A percentile compares a stretch with the other conserved stretches of the same genome.
Evolutionary conservation across 768 basidiomycete genomes (phyloP).

Genomic region (Steccherinum ochraceum): DNA sequence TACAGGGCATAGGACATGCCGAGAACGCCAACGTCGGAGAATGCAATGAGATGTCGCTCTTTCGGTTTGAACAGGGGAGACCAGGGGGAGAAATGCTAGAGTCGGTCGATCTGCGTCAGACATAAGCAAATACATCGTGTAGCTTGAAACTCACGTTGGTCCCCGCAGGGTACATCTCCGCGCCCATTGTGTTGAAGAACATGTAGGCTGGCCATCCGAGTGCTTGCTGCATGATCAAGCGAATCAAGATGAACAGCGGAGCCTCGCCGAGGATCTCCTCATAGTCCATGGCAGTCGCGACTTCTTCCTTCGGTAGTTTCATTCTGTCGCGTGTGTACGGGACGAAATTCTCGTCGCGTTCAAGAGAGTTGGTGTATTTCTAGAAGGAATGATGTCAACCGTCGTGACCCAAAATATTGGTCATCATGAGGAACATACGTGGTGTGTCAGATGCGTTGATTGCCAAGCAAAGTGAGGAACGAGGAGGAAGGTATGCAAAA

Average conservation of each 20-base stretch:
- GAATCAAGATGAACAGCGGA: conserved; percentile 41
- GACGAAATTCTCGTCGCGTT: conserved; percentile 24
- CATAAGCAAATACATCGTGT: background rate
- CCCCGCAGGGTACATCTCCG: conserved; percentile 37
- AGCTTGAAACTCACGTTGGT: conserved; percentile 29
- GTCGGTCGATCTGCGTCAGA: background rate
- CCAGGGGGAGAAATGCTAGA: conserved; percentile 33
- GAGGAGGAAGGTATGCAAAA: conserved; percentile 22
- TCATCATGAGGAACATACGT: conserved; percentile 16
- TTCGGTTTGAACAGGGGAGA: conserved; percentile 49
- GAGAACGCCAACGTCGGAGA: conserved; percentile 42
- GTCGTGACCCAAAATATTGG: background rate
- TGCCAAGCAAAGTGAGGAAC: conserved; percentile 26
- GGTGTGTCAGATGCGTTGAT: conserved; percentile 23
- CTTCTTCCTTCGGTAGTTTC: conserved; percentile 33
- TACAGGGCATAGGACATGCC: conserved; percentile 27
- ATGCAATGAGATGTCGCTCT: conserved; percentile 38
- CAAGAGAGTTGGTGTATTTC: conserved; percentile 17
- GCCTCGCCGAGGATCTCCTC: conserved; percentile 50
- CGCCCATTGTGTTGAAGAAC: conserved; percentile 26
- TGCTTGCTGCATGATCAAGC: conserved; percentile 47
- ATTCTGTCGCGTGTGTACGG: conserved; percentile 37
- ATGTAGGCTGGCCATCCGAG: conserved; percentile 50
- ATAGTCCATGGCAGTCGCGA: conserved; percentile 36
- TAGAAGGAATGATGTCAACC: conserved; percentile 1